A percentile compares a stretch with the other conserved stretches of the same genome.
Conservation (phyloP, 805 yeast genomes). For the Blastobotrys chiropterorum region DNA sequence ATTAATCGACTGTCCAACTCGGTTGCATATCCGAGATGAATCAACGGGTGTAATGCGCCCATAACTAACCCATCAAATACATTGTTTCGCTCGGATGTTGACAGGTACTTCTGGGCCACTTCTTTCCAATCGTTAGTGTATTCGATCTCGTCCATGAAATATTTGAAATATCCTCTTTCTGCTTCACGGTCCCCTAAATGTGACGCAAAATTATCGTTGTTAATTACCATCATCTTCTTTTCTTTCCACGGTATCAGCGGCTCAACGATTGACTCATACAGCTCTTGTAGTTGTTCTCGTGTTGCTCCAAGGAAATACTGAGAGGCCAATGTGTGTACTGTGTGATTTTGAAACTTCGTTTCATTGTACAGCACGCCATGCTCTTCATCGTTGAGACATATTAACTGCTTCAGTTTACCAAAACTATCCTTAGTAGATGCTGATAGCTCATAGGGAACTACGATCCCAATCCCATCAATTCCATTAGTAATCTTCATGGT, state of each 20-base stretch:
- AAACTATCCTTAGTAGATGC: no score
- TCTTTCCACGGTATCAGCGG: no score
- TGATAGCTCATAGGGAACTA: no score
- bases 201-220: no score
- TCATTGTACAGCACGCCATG: no score
- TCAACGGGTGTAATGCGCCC: constrained; percentile 29
- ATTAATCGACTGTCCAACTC: constrained; percentile 30
- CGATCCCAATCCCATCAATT: no score
- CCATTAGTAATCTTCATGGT: no score
- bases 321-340: constrained; percentile 28
- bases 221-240: no score
- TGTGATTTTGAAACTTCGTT: constrained; percentile 31
- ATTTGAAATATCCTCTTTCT: constrained; percentile 34
- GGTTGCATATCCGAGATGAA: constrained; percentile 32
- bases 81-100: constrained; percentile 6
- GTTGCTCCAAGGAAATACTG: constrained; percentile 34
- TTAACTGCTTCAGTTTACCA: no score
- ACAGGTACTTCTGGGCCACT: constrained; percentile 22
- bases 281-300: constrained; percentile 24
- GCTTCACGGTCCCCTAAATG: no score
- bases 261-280: no score
- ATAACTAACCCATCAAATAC: constrained; percentile 19
- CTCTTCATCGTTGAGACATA: no score
- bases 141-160: constrained; percentile 31
- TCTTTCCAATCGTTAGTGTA: constrained; percentile 31